A percentile compares a stretch with the other conserved stretches of the same genome.
Evolutionary conservation across 2,329 filamentous ascomycete species (phyloP).

Genomic region (Cephalotrichum gorgonifer): DNA sequence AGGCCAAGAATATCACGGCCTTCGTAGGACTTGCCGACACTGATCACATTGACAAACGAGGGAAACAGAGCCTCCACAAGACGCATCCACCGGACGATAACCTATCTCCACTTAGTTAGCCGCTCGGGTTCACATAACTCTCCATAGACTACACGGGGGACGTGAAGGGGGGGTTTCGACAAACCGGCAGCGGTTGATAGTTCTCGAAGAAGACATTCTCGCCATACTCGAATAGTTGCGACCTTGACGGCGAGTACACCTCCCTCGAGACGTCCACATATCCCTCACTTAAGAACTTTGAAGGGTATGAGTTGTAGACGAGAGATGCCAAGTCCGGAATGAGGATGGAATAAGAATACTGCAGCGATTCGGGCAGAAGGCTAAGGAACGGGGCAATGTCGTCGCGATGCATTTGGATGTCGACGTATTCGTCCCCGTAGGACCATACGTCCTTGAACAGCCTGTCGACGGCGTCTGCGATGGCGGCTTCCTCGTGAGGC

Average conservation of each 20-base stretch:
- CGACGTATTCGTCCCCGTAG: conserved; percentile 69
- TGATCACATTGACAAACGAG: conserved; percentile 61
- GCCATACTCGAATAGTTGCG: conserved; percentile 10
- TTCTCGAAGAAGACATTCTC: conserved; percentile 82
- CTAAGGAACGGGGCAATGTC: conserved; percentile 69
- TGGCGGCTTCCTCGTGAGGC: conserved; percentile 54
- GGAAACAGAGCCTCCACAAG: conserved; percentile 85
- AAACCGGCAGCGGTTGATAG: conserved; percentile 72
- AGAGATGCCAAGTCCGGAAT: conserved; percentile 72
- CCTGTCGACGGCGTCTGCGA: conserved; percentile 62
- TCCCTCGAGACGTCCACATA: neutral
- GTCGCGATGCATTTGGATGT: conserved; percentile 68
- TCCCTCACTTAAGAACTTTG: conserved; percentile 10
- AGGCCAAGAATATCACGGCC: conserved; percentile 78
- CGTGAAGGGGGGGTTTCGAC: neutral
- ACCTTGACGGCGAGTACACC: neutral
- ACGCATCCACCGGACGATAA: conserved; percentile 82
- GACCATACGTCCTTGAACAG: conserved; percentile 89
- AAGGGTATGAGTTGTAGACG: conserved; percentile 66
- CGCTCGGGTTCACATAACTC: neutral
- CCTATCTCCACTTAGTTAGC: conserved; percentile 14
- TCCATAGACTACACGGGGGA: neutral
- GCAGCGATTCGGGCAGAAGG: conserved; percentile 65
- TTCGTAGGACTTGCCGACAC: conserved; percentile 77
- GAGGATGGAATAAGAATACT: conserved; percentile 60